phyloP scores from a whole-genome alignment of 179 eudicot species.

The Nepenthes alata region DNA sequence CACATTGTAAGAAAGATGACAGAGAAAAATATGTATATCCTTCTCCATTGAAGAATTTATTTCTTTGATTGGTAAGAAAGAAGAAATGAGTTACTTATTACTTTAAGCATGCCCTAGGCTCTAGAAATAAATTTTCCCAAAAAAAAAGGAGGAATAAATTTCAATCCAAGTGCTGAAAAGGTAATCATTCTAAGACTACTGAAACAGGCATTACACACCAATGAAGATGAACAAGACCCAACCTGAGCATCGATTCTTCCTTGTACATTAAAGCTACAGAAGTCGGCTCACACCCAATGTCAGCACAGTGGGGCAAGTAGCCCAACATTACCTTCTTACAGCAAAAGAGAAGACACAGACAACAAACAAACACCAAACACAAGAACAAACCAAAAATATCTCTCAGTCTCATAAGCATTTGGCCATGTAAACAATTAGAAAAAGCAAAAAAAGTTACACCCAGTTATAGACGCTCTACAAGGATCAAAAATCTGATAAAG shows the following conservation, averaged over 20 bases:
- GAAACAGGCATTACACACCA: conserved; percentile 56
- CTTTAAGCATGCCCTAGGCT: neutral
- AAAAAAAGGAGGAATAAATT: conserved; percentile 3
- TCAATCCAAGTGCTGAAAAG: conserved; percentile 16
- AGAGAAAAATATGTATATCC: neutral
- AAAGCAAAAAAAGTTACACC: conserved; percentile 20
- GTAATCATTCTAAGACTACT: conserved; percentile 31
- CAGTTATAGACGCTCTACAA: conserved; percentile 12
- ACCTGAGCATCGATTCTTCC: conserved; percentile 71
- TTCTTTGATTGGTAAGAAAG: neutral
- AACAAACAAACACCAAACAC: conserved; percentile 91
- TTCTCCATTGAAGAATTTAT: neutral
- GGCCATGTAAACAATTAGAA: conserved; percentile 32
- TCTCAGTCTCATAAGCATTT: conserved; percentile 66
- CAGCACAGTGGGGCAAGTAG: conserved; percentile 97
- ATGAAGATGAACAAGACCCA: conserved; percentile 86
- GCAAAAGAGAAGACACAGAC: conserved; percentile 74
- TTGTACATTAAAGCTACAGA: conserved; percentile 88
- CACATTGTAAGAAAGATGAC: neutral
- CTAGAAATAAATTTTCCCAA: conserved; percentile 2
- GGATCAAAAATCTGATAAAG: conserved; percentile 11
- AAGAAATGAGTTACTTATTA: neutral
- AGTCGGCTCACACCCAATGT: conserved; percentile 99
- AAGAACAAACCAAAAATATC: conserved; percentile 69
- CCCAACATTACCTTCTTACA: conserved; percentile 96